phyloP scores from a whole-genome alignment of 2,329 filamentous ascomycete genomes.

The Zymoseptoria ardabiliae region DNA sequence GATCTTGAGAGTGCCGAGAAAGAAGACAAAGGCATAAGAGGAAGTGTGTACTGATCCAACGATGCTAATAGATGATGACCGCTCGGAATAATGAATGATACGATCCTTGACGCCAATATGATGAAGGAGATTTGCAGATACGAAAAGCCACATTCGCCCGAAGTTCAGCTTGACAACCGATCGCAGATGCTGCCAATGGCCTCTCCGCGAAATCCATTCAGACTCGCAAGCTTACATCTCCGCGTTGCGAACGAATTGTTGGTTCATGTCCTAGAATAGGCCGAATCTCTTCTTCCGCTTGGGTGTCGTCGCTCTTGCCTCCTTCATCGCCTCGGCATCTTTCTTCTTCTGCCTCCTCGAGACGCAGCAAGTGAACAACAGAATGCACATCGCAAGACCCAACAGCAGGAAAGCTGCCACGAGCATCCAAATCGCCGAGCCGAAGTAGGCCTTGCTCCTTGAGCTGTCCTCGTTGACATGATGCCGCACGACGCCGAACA shows the following conservation, averaged over 20 bases:
- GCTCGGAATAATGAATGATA: background rate
- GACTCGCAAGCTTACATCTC: background rate
- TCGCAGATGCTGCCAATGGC: background rate
- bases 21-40: constrained; percentile 23
- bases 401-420: constrained; percentile 50
- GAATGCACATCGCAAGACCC: constrained; percentile 49
- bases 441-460: constrained; percentile 42
- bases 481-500: constrained; percentile 47
- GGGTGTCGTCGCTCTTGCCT: background rate
- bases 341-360: constrained; percentile 20
- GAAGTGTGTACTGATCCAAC: constrained; percentile 25
- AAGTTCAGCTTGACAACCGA: background rate
- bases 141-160: background rate
- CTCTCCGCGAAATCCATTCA: background rate
- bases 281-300: constrained; percentile 11
- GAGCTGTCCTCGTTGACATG: constrained; percentile 44
- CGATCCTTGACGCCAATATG: background rate
- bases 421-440: constrained; percentile 52
- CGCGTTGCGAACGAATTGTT: background rate
- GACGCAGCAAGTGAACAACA: constrained; percentile 46
- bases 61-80: background rate
- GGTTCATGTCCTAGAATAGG: constrained; percentile 4
- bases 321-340: constrained; percentile 1
- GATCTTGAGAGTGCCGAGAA: constrained; percentile 21
- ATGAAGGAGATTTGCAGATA: background rate